Evolutionary conservation across 495 filamentous ascomycete species (phyloP).

Genomic region (Aspergillus saccharolyticus): DNA sequence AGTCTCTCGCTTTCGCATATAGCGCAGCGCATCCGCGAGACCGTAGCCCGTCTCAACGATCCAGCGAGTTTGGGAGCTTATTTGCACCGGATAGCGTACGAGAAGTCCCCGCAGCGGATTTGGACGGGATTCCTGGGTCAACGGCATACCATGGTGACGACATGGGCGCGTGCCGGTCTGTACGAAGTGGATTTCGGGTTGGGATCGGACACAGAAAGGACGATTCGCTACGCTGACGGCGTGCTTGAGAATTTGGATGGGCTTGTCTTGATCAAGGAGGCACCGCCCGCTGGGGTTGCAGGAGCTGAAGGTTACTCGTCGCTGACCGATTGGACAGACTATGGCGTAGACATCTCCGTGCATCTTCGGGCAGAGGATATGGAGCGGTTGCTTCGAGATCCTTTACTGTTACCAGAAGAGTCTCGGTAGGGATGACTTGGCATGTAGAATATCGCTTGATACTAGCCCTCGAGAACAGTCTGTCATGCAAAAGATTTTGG

Average conservation of each 20-base stretch:
- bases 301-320: neutral
- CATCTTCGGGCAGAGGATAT: slow-evolving; percentile 24
- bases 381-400: slow-evolving; percentile 19
- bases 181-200: slow-evolving; percentile 29
- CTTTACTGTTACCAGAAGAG: neutral
- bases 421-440: neutral
- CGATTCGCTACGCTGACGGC: slow-evolving; percentile 22
- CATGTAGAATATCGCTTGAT: too few species aligned
- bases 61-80: slow-evolving; percentile 19
- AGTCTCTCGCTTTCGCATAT: neutral
- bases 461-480: too few species aligned
- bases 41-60: slow-evolving; percentile 16
- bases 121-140: slow-evolving; percentile 32
- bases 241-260: slow-evolving; percentile 25
- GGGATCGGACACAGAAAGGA: neutral
- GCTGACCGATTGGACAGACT: slow-evolving; percentile 13
- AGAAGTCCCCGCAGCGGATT: slow-evolving; percentile 28
- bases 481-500: too few species aligned
- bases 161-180: slow-evolving; percentile 23
- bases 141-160: slow-evolving; percentile 28
- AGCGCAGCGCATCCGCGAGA: slow-evolving; percentile 22
- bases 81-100: slow-evolving; percentile 26
- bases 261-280: slow-evolving; percentile 24
- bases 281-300: slow-evolving; percentile 11
- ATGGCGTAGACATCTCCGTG: slow-evolving; percentile 27